Evolutionary conservation across 495 filamentous ascomycete species (phyloP), one percentile per base, ranked within the genome.

Genomic region (Hypomontagnella monticulosa): DNA sequence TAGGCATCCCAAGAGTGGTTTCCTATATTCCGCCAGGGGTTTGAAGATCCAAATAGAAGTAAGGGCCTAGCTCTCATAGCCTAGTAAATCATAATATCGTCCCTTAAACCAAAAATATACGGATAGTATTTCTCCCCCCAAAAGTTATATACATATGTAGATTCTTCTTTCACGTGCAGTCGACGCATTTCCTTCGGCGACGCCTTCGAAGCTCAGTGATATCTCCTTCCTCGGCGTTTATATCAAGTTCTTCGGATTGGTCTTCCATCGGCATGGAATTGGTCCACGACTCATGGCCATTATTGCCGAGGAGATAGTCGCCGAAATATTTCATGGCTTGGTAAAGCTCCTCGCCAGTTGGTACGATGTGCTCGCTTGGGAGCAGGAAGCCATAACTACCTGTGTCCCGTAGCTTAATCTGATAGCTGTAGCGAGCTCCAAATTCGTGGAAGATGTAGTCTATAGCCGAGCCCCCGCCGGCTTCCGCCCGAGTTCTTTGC

Each of bases 401-500:
- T 0, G 92, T 96, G 77, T 99, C 95, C 34, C 95, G 84, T 18
- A 99, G 80, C 76, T 97, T 98, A 74, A 99, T 90, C 79, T 98
- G 95, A 70, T 96, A 99, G 20, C 91, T 88, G 70, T 90, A 95
- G 33, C 81, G 85, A n/a, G 94, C 90, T 41, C 84, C 79, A 30
- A 97, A 76, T 67, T 95, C 89, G 57, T 95, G 92, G 73, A 97
- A 97, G 76, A 99, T 96, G 87, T 92, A 99, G 76, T 98, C 95
- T 41, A 99, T 86, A 6, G 91, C 92, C 37, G 91, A 93, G 11
- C 95, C 95, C 11, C 94, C 93, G 46, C 85, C 84, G 1, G 84
- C 78, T 53, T 92, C 89, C 62, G 70, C 61, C 1, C 66, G 60
- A 1, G 88, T 84, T 23, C 83, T 80, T 23, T 52, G 47, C 18